A percentile compares a stretch with the other conserved stretches of the same genome.
These are phyloP conservation scores for Urtica urens DNA, from an alignment of 306 rosid genomes.

Conservation along the genomic window DNA sequence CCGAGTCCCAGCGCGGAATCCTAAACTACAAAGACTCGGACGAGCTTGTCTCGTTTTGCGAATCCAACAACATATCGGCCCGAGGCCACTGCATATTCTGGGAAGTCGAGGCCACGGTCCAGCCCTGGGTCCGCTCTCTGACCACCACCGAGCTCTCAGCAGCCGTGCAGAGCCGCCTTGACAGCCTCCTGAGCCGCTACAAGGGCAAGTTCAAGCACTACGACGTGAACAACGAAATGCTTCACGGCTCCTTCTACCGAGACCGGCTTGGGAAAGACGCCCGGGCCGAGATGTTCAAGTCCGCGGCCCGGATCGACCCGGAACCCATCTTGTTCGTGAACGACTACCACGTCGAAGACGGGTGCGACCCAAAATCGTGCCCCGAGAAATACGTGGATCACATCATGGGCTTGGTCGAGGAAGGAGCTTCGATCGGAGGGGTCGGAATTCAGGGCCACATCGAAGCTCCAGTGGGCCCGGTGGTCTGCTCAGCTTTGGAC, in stretches of 20 bases:
- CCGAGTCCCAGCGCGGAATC: slow-evolving; percentile 71
- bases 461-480: slow-evolving; percentile 76
- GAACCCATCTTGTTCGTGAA: slow-evolving; percentile 58
- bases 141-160: slow-evolving; percentile 44
- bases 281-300: slow-evolving; percentile 78
- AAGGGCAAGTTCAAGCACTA: slow-evolving; percentile 74
- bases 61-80: slow-evolving; percentile 44
- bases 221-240: slow-evolving; percentile 91
- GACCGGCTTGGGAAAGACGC: slow-evolving; percentile 62
- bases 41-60: slow-evolving; percentile 55
- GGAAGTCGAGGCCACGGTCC: slow-evolving; percentile 67
- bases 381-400: slow-evolving; percentile 76
- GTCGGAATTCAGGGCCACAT: slow-evolving; percentile 89
- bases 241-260: slow-evolving; percentile 73
- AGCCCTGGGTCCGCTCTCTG: slow-evolving; percentile 56
- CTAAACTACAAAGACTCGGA: slow-evolving; percentile 79
- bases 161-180: slow-evolving; percentile 69
- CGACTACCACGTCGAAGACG: slow-evolving; percentile 82
- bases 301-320: slow-evolving; percentile 55
- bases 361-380: slow-evolving; percentile 48
- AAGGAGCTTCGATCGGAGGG: slow-evolving; percentile 84
- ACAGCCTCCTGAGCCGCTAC: slow-evolving; percentile 52
- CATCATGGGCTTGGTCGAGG: slow-evolving; percentile 51
- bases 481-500: slow-evolving; percentile 61
- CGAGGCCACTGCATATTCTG: slow-evolving; percentile 95